phyloP scores from a whole-genome alignment of 495 filamentous ascomycete species.

The Penicillium desertorum region DNA sequence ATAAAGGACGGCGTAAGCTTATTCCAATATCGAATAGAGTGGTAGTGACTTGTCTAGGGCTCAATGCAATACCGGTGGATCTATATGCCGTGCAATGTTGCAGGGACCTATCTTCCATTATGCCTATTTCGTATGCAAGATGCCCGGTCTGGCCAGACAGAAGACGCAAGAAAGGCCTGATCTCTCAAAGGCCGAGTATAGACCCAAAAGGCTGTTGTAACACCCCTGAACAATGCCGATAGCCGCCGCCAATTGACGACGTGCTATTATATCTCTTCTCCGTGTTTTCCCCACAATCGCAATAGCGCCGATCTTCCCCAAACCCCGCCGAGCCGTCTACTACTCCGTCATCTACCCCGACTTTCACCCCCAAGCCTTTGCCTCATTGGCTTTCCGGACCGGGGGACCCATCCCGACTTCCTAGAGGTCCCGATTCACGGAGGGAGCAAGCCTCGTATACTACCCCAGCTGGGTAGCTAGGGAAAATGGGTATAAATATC shows the following conservation, averaged over 20 bases:
- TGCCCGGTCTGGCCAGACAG: neutral
- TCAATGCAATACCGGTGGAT: neutral
- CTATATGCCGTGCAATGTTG: neutral
- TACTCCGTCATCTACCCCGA: neutral
- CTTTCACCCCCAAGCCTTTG: neutral
- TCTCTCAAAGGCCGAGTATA: conserved; percentile 6
- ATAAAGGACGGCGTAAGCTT: neutral
- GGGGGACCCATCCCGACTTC: neutral
- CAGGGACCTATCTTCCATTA: neutral
- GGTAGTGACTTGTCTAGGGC: neutral
- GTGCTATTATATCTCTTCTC: conserved; percentile 1
- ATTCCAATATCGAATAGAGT: neutral
- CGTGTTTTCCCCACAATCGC: conserved; percentile 4
- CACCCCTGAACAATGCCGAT: neutral
- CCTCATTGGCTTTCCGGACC: neutral
- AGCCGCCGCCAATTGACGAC: conserved; percentile 9
- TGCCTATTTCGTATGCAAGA: neutral
- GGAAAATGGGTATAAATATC: neutral
- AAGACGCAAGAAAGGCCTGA: neutral
- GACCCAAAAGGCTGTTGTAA: neutral
- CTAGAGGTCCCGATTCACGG: neutral
- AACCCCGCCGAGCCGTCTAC: neutral
- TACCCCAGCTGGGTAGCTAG: neutral
- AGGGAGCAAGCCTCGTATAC: neutral
- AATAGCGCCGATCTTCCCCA: conserved; percentile 10